Conservation (phyloP, 495 filamentous ascomycete species). For the Penicillium odoratum region DNA sequence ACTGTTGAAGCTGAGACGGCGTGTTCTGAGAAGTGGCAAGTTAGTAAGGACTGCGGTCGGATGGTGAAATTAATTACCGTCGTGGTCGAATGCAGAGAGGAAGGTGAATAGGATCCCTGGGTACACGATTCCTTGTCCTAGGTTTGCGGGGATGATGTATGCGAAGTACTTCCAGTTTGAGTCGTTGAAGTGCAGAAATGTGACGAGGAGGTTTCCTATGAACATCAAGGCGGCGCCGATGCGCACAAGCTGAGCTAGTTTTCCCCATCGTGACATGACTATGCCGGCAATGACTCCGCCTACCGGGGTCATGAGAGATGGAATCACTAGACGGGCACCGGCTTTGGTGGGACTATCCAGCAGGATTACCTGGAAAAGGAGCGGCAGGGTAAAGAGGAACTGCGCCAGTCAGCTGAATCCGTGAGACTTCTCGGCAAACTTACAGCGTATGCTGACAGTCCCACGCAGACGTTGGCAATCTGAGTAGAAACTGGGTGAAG, state of each 20-base stretch:
- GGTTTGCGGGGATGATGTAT: constrained; percentile 62
- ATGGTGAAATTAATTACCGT: constrained; percentile 38
- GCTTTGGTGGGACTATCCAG: constrained; percentile 62
- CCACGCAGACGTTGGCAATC: constrained; percentile 61
- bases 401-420: constrained; percentile 19
- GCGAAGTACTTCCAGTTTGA: constrained; percentile 62
- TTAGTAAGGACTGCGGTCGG: neutral
- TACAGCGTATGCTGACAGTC: constrained; percentile 64
- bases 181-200: constrained; percentile 56
- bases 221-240: constrained; percentile 58
- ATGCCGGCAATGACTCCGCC: constrained; percentile 61
- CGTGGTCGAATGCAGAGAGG: constrained; percentile 61
- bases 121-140: constrained; percentile 65
- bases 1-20: constrained; percentile 64
- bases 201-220: constrained; percentile 57
- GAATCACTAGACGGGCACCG: constrained; percentile 58
- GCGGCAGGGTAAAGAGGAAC: constrained; percentile 66
- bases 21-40: constrained; percentile 47
- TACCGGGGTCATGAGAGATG: constrained; percentile 61
- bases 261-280: constrained; percentile 66
- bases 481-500: constrained; percentile 52
- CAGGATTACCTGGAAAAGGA: constrained; percentile 64
- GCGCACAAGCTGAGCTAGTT: constrained; percentile 54
- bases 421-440: constrained; percentile 18
- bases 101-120: constrained; percentile 63